phyloP scores from a whole-genome alignment of 495 filamentous ascomycete genomes.

The Penicillium coprophilum region DNA sequence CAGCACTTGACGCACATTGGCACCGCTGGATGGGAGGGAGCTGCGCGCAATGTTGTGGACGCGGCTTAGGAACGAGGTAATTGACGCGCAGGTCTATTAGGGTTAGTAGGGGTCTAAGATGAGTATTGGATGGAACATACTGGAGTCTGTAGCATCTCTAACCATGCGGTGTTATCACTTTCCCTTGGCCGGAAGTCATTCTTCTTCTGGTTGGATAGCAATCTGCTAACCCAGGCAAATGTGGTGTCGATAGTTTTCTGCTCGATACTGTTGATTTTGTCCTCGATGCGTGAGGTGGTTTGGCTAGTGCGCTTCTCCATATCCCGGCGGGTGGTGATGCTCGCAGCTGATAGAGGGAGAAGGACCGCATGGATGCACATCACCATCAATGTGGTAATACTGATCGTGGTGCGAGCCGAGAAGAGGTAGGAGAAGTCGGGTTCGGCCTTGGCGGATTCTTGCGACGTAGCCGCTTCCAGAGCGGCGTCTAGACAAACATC shows the following conservation, averaged over 20 bases:
- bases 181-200: conserved; percentile 91
- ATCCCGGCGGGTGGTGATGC: conserved; percentile 81
- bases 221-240: conserved; percentile 71
- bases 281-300: conserved; percentile 75
- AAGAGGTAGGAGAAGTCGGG: conserved; percentile 86
- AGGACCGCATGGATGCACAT: conserved; percentile 87
- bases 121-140: conserved; percentile 32
- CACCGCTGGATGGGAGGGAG: conserved; percentile 67
- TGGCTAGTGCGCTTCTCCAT: conserved; percentile 83
- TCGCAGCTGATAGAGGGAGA: conserved; percentile 82
- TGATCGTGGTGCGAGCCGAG: conserved; percentile 75
- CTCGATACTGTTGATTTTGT: conserved; percentile 83
- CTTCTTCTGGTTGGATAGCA: conserved; percentile 81
- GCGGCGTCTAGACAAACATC: conserved; percentile 91
- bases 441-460: conserved; percentile 75
- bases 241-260: conserved; percentile 83
- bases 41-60: conserved; percentile 58
- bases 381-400: conserved; percentile 88
- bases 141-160: conserved; percentile 81
- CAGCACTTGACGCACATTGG: conserved; percentile 73
- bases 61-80: conserved; percentile 72
- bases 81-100: conserved; percentile 66
- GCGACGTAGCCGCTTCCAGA: conserved; percentile 68
- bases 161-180: conserved; percentile 66
- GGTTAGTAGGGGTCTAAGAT: not conserved